Evolutionary conservation across 2,329 filamentous ascomycete species (phyloP), one percentile per base, ranked within the genome.

Genomic region (Aspergillus hortae): DNA sequence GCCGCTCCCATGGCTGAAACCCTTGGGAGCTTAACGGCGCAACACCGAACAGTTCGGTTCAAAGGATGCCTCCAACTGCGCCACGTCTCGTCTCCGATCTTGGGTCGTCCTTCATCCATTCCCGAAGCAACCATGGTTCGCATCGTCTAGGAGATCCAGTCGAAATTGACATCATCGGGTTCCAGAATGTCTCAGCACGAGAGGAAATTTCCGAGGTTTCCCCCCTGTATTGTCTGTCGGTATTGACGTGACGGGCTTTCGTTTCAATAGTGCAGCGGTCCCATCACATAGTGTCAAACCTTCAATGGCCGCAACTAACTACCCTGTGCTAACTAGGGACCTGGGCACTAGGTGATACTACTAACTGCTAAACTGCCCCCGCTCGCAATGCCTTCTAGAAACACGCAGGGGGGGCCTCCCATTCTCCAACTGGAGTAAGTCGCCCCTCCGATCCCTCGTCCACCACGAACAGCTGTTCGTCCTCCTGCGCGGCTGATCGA

Each of bases 131-230:
- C 10, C 15, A 32, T 15, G 21, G 9, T n/a, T 32, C 33, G 15
- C 9, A 1, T 30, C 27, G 6, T 23, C 23, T 23, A 23, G 23
- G 15, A 17, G n/a, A 17, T 17, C 19, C 40, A 6, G 15, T 17
- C 17, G 23, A 33, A 51, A 41, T 40, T 59, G 55, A 59, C 57
- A 56, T 59, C 57, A 58, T 12, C 33, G 19, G 40, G 49, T 54
- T 57, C 33, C 36, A 53, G 47, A 51, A 51, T 53, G 56, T 54
- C 49, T 52, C 41, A 49, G 46, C 56, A 56, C 56, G 53, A 59
- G 55, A 45, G 17, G n/a, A 55, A 59, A 42, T 55, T 51, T 51
- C 58, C 58, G 56, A 59, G 15, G 48, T 51, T 61, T 56, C 38
- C 47, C 56, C 46, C 23, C 23, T 6, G 38, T 42, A 32, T 43